Evolutionary conservation across 2,329 filamentous ascomycete genomes (phyloP).

Genomic region (Stemphylium vesicarium): DNA sequence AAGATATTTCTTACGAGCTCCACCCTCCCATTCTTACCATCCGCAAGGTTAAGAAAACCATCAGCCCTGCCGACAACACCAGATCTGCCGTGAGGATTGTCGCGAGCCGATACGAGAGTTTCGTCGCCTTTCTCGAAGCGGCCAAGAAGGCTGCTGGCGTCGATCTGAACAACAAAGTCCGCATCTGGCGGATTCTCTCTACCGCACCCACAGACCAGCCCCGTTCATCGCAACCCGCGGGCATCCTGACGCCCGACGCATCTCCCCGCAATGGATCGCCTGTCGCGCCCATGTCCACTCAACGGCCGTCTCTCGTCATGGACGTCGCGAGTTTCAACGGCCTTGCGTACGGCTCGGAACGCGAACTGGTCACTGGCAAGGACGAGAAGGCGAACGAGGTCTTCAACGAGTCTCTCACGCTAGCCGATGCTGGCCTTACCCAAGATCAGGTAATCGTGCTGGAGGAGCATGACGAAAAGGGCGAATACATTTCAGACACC

Average conservation of each 20-base stretch:
- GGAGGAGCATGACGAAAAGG: constrained; percentile 69
- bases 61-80: constrained; percentile 66
- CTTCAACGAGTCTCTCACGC: constrained; percentile 74
- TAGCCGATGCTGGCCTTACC: constrained; percentile 72
- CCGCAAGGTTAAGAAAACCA: constrained; percentile 74
- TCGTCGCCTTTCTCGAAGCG: constrained; percentile 76
- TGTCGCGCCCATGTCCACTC: constrained; percentile 33
- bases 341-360: constrained; percentile 67
- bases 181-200: constrained; percentile 72
- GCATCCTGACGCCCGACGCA: constrained; percentile 54
- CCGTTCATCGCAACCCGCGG: constrained; percentile 40
- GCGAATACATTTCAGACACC: constrained; percentile 62
- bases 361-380: constrained; percentile 67
- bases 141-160: constrained; percentile 74
- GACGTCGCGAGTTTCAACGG: constrained; percentile 68
- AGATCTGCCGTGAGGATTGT: constrained; percentile 70
- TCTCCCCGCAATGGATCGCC: constrained; percentile 54
- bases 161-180: constrained; percentile 73
- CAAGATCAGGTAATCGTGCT: constrained; percentile 79
- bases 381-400: constrained; percentile 77
- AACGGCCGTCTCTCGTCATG: constrained; percentile 61
- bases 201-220: constrained; percentile 48
- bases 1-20: constrained; percentile 81
- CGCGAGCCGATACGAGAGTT: constrained; percentile 72
- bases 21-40: constrained; percentile 85